phyloP scores from a whole-genome alignment of 106 monocot genomes.

The Ottelia alismoides region DNA sequence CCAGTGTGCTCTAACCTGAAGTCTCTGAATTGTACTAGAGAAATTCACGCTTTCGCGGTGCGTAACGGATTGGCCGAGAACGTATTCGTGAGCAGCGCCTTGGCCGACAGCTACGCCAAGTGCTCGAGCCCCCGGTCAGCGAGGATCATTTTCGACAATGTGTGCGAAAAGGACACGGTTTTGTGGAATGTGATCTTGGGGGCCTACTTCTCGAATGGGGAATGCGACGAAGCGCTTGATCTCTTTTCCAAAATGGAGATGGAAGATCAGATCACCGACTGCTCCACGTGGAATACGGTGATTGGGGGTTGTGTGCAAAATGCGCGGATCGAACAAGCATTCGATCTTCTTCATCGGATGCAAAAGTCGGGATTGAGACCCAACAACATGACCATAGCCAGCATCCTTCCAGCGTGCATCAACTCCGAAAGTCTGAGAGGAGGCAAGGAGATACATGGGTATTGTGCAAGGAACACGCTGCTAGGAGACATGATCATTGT shows the following conservation, averaged over 20 bases:
- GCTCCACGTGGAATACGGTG: conserved; percentile 61
- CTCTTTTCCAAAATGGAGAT: conserved; percentile 34
- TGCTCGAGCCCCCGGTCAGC: conserved; percentile 22
- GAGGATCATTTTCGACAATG: conserved; percentile 33
- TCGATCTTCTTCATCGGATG: conserved; percentile 39
- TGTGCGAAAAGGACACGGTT: conserved; percentile 28
- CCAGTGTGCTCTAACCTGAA: conserved; percentile 25
- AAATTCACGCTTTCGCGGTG: conserved; percentile 35
- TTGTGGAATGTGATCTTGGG: conserved; percentile 56
- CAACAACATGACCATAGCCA: conserved; percentile 35
- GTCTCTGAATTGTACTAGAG: conserved; percentile 21
- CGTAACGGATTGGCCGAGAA: conserved; percentile 28
- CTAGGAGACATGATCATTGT: conserved; percentile 15
- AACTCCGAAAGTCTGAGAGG: conserved; percentile 28
- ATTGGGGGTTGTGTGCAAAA: conserved; percentile 42
- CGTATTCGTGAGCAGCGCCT: conserved; percentile 33
- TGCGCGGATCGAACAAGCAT: conserved; percentile 24
- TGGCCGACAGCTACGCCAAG: conserved; percentile 47
- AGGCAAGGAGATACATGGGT: conserved; percentile 48
- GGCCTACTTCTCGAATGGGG: conserved; percentile 33
- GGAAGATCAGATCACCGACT: conserved; percentile 5
- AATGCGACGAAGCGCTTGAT: conserved; percentile 31
- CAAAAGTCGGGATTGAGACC: conserved; percentile 33
- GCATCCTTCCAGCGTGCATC: conserved; percentile 43
- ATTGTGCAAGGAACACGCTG: conserved; percentile 17